Conservation (phyloP, 148 eudicot species). For the Fallopia convolvulus region DNA sequence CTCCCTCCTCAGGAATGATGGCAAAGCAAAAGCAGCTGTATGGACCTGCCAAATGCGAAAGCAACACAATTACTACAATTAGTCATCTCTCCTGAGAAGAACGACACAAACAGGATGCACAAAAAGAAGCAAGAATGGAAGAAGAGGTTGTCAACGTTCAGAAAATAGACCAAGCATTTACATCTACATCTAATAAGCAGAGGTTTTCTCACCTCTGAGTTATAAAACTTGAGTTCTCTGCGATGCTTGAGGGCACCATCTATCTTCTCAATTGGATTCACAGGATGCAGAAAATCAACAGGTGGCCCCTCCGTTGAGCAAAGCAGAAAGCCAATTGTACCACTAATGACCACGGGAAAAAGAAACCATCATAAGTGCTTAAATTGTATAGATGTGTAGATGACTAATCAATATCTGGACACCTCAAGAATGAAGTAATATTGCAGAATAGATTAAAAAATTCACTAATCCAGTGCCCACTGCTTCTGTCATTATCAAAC, state of each 20-base stretch:
- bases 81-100: background rate
- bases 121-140: background rate
- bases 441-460: background rate
- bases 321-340: conserved; percentile 82
- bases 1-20: conserved; percentile 67
- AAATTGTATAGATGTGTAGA: background rate
- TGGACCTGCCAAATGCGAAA: conserved; percentile 47
- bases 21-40: conserved; percentile 80
- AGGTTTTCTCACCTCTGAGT: conserved; percentile 58
- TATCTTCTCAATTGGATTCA: conserved; percentile 89
- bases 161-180: background rate
- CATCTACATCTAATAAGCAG: background rate
- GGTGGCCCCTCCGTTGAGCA: conserved; percentile 84
- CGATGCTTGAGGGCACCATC: conserved; percentile 60
- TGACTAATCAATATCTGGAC: background rate
- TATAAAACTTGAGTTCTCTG: conserved; percentile 74
- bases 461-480: background rate
- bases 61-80: background rate
- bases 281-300: conserved; percentile 79
- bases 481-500: background rate
- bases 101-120: background rate
- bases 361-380: background rate
- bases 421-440: background rate
- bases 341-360: conserved; percentile 36
- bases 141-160: background rate